phyloP scores from a whole-genome alignment of 345 rosid genomes.

The Hevea brasiliensis region DNA sequence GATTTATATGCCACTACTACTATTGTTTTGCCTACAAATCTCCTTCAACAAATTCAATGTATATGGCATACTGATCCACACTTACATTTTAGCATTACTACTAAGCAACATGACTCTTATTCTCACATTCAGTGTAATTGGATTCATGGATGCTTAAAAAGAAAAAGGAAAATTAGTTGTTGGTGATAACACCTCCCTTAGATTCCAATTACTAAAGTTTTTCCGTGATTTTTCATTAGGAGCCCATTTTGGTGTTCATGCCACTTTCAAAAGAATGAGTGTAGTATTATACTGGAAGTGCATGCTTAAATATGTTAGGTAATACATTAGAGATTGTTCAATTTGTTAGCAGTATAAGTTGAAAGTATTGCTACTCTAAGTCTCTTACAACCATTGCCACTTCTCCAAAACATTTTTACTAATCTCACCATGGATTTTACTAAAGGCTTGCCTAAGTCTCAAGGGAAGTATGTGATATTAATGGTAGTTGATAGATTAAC shows the following conservation, averaged over 20 bases:
- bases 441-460: not conserved
- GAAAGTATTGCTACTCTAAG: not conserved
- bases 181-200: not conserved
- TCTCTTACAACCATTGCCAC: not conserved
- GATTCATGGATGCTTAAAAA: not conserved
- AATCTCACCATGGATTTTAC: not conserved
- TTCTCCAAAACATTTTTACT: not conserved
- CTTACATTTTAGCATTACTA: too few species aligned
- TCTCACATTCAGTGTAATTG: not conserved
- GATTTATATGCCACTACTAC: too few species aligned
- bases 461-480: not conserved
- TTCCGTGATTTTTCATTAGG: not conserved
- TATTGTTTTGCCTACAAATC: too few species aligned
- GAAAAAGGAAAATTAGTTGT: not conserved
- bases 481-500: not conserved
- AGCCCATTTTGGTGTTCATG: not conserved
- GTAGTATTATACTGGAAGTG: not conserved
- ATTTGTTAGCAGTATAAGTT: not conserved
- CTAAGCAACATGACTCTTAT: not conserved
- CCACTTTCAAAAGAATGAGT: not conserved
- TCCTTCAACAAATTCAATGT: too few species aligned
- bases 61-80: too few species aligned
- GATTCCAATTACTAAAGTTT: not conserved
- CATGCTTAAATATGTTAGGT: not conserved
- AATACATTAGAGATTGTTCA: not conserved